Evolutionary conservation across 2,329 filamentous ascomycete species (phyloP).

Genomic region (Polytolypa hystricis): DNA sequence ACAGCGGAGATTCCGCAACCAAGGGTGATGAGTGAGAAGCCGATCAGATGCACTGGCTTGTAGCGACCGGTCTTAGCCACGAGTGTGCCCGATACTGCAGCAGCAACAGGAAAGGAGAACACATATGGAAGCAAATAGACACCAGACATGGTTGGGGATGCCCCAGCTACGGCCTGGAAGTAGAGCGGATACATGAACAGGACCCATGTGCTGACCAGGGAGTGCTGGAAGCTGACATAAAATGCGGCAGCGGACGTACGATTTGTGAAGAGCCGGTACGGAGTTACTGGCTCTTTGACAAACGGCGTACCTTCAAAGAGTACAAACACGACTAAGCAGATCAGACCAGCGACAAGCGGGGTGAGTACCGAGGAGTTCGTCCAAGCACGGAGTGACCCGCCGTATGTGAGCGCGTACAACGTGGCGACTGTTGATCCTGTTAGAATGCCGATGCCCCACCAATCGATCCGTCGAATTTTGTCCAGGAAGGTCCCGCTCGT

Average conservation of each 20-base stretch:
- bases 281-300: slow-evolving; percentile 28
- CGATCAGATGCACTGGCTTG: slow-evolving; percentile 24
- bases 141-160: slow-evolving; percentile 20
- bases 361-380: slow-evolving; percentile 5
- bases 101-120: slow-evolving; percentile 12
- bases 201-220: slow-evolving; percentile 24
- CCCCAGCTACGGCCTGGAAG: slow-evolving; percentile 29
- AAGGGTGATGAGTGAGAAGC: slow-evolving; percentile 29
- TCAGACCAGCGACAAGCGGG: slow-evolving; percentile 6
- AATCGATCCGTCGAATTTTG: slow-evolving; percentile 6
- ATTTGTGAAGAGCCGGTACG: slow-evolving; percentile 31
- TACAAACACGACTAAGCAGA: slow-evolving; percentile 3
- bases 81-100: slow-evolving; percentile 17
- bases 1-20: slow-evolving; percentile 34
- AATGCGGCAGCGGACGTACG: slow-evolving; percentile 24
- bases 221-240: slow-evolving; percentile 28
- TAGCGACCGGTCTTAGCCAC: slow-evolving; percentile 22
- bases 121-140: slow-evolving; percentile 14
- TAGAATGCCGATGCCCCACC: slow-evolving; percentile 5
- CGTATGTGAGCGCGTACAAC: slow-evolving; percentile 5
- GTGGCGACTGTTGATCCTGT: slow-evolving; percentile 3
- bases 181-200: slow-evolving; percentile 34
- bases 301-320: slow-evolving; percentile 7
- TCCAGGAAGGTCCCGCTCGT: neutral
- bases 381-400: slow-evolving; percentile 5